Conservation (phyloP, 371 early-diverging fungal species). For the Mucor irregularis region DNA sequence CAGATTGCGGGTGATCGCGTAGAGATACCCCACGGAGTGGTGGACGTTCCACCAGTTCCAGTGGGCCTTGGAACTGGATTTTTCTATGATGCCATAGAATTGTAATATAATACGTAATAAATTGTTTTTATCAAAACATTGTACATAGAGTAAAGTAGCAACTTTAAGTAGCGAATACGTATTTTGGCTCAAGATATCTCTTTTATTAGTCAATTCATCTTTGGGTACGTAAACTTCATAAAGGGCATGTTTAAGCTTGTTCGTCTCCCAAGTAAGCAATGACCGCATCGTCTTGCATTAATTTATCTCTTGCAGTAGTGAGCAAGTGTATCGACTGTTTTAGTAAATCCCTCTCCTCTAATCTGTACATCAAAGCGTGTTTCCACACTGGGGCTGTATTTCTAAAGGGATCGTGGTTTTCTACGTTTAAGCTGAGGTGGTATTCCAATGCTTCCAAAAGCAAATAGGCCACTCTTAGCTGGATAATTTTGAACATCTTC, state of each 20-base stretch:
- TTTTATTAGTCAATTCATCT: too few relatives aligned
- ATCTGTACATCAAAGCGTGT: conserved; percentile 10
- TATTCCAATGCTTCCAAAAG: conserved; percentile 27
- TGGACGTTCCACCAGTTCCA: conserved; percentile 50
- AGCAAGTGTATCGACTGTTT: conserved; percentile 3
- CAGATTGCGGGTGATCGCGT: conserved; percentile 71
- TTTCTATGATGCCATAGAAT: conserved; percentile 33
- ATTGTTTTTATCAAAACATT: too few relatives aligned
- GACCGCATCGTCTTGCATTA: conserved; percentile 4
- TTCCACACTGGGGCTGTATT: not conserved
- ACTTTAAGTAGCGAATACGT: too few relatives aligned
- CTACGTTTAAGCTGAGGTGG: not conserved
- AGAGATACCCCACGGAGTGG: conserved; percentile 50
- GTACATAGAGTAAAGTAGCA: too few relatives aligned
- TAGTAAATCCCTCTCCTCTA: conserved; percentile 4
- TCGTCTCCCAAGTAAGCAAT: too few relatives aligned
- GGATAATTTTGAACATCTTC: conserved; percentile 16
- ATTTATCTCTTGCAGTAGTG: not conserved
- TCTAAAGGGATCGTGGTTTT: not conserved
- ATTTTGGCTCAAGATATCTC: too few relatives aligned
- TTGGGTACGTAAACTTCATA: too few relatives aligned
- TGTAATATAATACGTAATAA: not conserved
- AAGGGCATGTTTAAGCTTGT: too few relatives aligned
- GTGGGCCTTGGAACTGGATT: conserved; percentile 43
- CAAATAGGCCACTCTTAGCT: conserved; percentile 25